Evolutionary conservation across 2,329 filamentous ascomycete species (phyloP), one percentile per base, ranked within the genome.

Genomic region (Pseudogymnoascus sp.): DNA sequence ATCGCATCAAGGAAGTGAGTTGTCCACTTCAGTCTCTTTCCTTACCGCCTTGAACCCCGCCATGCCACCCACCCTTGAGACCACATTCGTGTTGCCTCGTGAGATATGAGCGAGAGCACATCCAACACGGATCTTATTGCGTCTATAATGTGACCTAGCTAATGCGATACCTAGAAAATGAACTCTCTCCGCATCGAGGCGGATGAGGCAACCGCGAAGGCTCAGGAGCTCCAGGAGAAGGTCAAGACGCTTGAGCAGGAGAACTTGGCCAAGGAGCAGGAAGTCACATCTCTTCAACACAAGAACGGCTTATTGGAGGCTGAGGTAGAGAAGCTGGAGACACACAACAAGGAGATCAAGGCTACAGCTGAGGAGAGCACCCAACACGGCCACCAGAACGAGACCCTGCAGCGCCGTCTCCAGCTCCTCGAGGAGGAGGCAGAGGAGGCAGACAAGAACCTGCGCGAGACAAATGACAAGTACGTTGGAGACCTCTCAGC

Each of bases 381-480:
- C 77, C 83, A 90, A 81, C 86, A 92, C 76, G 89, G 91, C 75
- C 90, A 88, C 75, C 90, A 96, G 79, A 95, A 93, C 78, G 95
- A 99, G 81, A 85, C 88, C 72, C 84, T 99, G 70, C 89, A 91
- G 81, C 86, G 95, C 79, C 91, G 91, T 81, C 83, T 97, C 75
- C 91, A 97, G 82, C 83, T 99, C 70, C 87, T 99, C 71, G 95
- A 99, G 82, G 93, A 97, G 80, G 95, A 99, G 82, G 92, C 92
- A 71, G 95, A 99, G 81, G 86, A 93, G 77, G 91, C 92, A 71
- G 95, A 97, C 80, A 95, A 93, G 87, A 96, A 91, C 69, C 84
- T 97, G 75, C 89, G 93, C 76, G 95, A 97, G 82, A 89, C 92
- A 74, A 97, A 96, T 80, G 95, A 99, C 81, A 97, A 97, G 95